Conservation (phyloP, 169 alveolate species). For the Perkinsus olseni region DNA sequence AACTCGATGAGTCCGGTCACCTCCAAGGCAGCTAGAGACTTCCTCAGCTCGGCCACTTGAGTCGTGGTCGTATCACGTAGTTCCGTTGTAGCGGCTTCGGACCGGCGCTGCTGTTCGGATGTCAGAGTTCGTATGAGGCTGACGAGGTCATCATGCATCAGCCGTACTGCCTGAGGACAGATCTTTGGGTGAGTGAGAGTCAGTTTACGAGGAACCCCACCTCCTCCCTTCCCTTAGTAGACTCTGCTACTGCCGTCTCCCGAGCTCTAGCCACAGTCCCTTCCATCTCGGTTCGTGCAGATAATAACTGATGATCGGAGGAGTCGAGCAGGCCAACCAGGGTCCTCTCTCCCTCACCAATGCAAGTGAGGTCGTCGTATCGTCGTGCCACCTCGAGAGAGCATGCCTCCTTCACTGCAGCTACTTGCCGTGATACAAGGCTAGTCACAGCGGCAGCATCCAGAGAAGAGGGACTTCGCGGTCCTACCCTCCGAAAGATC, state of each 20-base stretch:
- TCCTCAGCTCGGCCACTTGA: neutral
- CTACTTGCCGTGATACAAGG: neutral
- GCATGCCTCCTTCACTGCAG: neutral
- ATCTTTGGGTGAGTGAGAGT: neutral
- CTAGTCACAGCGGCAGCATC: neutral
- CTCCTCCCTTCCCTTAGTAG: neutral
- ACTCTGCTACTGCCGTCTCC: neutral
- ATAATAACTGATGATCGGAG: neutral
- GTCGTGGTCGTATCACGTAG: neutral
- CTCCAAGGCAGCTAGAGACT: neutral
- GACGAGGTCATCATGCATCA: neutral
- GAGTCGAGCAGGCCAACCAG: neutral
- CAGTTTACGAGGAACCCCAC: too few relatives aligned
- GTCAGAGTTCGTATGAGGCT: neutral
- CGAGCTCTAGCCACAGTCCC: neutral
- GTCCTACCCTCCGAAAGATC: neutral
- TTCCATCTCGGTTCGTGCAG: neutral
- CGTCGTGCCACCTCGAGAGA: neutral
- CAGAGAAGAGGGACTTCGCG: neutral
- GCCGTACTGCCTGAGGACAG: neutral
- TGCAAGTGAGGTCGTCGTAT: neutral
- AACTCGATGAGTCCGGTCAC: neutral
- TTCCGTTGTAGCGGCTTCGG: neutral
- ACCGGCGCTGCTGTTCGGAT: neutral
- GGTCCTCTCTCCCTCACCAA: neutral